Base-by-base conservation (phyloP, 2,329 filamentous ascomycete genomes). In the Sarocladium oryzae region DNA sequence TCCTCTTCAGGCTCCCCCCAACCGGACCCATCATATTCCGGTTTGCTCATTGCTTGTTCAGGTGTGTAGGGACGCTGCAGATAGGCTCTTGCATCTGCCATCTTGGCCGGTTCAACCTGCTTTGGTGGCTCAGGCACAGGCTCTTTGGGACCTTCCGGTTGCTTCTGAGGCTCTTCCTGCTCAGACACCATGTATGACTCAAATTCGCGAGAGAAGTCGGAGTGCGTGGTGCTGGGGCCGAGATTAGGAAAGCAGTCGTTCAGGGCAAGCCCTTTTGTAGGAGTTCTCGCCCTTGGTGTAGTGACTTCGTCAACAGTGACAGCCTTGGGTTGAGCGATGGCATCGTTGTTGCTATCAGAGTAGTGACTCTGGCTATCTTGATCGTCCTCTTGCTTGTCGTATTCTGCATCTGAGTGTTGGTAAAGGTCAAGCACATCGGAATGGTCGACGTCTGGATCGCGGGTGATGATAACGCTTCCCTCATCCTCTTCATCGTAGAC, bases 401-500 rank as follows among this genome's bases (percentile, higher is more conserved):
- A 87, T 36, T 64, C 62, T 15, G 61, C 57, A 20, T 66, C 64
- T 0, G 63, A 65, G 48, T 78, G 75, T 54, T 75, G 72, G 57
- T 78, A 80, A 60, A 86, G 84, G 57, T 86, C 77, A 55, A 88
- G 82, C 58, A 86, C 73, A 62, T 89, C 84, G 13, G 78, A 70
- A 10, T 79, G 76, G 24, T 79, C 74, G 41, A 84, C 78, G 21
- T 85, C 71, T 11, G 78, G 76, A 30, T 79, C 74, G 36, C 82
- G 74, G 58, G 86, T 88, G 61, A 91, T 83, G 45, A 86, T 76
- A 50, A 86, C 76, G 53, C 82, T 84, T 23, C 73, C 76, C 21
- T 73, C 73, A 35, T 77, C 69, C 23, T 74, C 69, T 2, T 73
- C 68, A 11, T 75, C 65, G 8, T 74, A 64, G 9, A 69, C 67